Evolutionary conservation across 805 yeast species (phyloP), one percentile per base, ranked within the genome.

Genomic region (Debaryomyces hansenii): DNA sequence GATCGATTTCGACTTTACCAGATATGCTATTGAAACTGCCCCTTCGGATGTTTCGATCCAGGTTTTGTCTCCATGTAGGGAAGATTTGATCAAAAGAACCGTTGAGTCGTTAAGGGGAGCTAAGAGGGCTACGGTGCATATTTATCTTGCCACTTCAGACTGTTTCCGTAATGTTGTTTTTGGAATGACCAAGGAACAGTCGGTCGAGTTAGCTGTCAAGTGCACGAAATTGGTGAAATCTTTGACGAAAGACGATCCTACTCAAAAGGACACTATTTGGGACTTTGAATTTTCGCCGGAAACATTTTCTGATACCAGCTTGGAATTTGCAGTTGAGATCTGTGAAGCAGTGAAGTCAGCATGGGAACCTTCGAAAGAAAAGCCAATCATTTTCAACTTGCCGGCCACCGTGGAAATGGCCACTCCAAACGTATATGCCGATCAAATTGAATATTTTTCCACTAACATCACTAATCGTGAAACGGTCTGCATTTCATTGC

Each of bases 371-470:
- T 61, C 84, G 2, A 75, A 46, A 18, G 84, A 79, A 34, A 71
- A 73, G 48, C 90, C 90, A 41, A 84, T 87, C 50, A 84, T 87
- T 51, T 86, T 87, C 72, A 87, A 87, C 65, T 73, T 87, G 50
- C 95, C 95, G 4, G 94, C 95, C 18, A 87, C 95, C 11, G 92
- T 87, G 15, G 95, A 87, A 67, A 80, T 86, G 82, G 61, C 88
- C 15, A 81, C 90, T 12, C 95, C 95, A 37, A 87, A 87, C 55
- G 80, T 87, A 18, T 87, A 84, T 59, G 95, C 95, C 36, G 95
- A 87, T 63, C 94, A 86, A 73, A 82, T 87, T 48, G 95, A 87
- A 72, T 85, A 78, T 63, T 87, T 87, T 57, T 62, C 80, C 40
- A 79, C 78, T 12, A 69, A 80, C 50, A 79, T 87, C 46, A 56